Percentiles rank a stretch among this genome's conserved stretches.
These are phyloP conservation scores for Mastigamoeba balamuthi DNA, from an alignment of 78 protist genomes.

Conservation along the genomic window DNA sequence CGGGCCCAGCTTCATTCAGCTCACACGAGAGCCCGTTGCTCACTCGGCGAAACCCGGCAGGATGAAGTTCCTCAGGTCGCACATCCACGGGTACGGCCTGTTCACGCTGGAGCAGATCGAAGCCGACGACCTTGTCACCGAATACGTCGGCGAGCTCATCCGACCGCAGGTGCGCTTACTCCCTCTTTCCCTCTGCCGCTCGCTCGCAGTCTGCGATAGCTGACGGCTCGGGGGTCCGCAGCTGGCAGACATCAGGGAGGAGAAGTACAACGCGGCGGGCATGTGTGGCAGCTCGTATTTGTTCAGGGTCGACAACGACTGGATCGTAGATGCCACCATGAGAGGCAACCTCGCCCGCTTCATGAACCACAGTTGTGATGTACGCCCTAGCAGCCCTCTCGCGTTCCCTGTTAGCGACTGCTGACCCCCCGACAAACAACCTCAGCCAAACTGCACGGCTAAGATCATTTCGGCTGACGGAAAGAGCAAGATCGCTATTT, in stretches of 20 bases:
- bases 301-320: slow-evolving; percentile 79
- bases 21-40: too few species aligned
- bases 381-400: not conserved
- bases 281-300: slow-evolving; percentile 76
- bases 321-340: slow-evolving; percentile 89
- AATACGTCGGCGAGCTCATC: slow-evolving; percentile 93
- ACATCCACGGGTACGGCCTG: slow-evolving; percentile 84
- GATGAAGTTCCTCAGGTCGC: slow-evolving; percentile 49
- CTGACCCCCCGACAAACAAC: too few species aligned
- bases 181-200: too few species aligned
- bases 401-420: not conserved
- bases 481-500: slow-evolving; percentile 68
- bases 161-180: too few species aligned
- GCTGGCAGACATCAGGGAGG: slow-evolving; percentile 81
- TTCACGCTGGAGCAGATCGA: slow-evolving; percentile 61
- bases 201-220: too few species aligned
- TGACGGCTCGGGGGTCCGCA: too few species aligned
- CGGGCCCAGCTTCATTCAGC: too few species aligned
- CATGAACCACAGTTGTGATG: slow-evolving; percentile 95
- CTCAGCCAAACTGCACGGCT: slow-evolving; percentile 89
- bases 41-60: too few species aligned
- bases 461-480: slow-evolving; percentile 53
- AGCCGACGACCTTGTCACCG: slow-evolving; percentile 84
- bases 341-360: slow-evolving; percentile 90
- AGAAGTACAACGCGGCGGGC: slow-evolving; percentile 62